Percentiles rank a stretch among this genome's conserved stretches.
phyloP scores from a whole-genome alignment of 176 grass and related monocot species.

The Musa acuminata region DNA sequence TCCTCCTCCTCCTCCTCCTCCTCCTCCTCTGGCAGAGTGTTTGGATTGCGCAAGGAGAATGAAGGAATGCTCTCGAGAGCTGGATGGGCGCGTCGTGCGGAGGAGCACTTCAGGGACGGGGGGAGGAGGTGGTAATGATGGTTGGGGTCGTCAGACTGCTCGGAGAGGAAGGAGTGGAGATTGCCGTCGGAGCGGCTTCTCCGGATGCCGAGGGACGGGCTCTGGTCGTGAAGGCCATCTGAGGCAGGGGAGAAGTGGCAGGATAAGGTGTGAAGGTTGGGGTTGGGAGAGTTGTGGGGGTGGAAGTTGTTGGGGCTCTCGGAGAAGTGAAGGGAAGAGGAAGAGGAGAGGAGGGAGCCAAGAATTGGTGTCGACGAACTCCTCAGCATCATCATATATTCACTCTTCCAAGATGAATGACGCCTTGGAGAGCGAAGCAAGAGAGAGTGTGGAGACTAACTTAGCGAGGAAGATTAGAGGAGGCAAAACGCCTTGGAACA shows the following conservation, averaged over 20 bases:
- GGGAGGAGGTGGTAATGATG: slow-evolving; percentile 1
- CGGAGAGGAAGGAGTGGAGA: slow-evolving; percentile 24
- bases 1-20: too few relatives aligned
- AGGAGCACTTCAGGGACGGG: not conserved
- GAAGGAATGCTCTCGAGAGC: slow-evolving; percentile 45
- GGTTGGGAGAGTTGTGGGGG: slow-evolving; percentile 14
- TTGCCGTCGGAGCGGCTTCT: slow-evolving; percentile 59
- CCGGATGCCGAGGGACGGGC: slow-evolving; percentile 28
- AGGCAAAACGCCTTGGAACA: too few relatives aligned
- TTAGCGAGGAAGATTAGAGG: too few relatives aligned
- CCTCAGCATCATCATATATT: slow-evolving; percentile 33
- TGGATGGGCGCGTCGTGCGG: not conserved
- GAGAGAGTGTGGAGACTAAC: too few relatives aligned
- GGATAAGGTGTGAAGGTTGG: slow-evolving; percentile 21
- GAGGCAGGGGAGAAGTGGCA: slow-evolving; percentile 29
- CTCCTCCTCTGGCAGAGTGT: too few relatives aligned
- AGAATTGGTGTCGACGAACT: slow-evolving; percentile 63
- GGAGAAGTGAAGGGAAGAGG: slow-evolving; percentile 38
- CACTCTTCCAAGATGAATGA: too few relatives aligned
- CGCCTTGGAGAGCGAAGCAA: too few relatives aligned
- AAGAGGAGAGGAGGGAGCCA: slow-evolving; percentile 38
- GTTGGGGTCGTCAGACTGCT: slow-evolving; percentile 9
- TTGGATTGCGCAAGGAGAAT: slow-evolving; percentile 24
- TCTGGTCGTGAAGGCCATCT: slow-evolving; percentile 24
- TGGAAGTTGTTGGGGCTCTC: slow-evolving; percentile 27